Conservation (phyloP, 139 green algal species). For the Zygnema cylindricum region DNA sequence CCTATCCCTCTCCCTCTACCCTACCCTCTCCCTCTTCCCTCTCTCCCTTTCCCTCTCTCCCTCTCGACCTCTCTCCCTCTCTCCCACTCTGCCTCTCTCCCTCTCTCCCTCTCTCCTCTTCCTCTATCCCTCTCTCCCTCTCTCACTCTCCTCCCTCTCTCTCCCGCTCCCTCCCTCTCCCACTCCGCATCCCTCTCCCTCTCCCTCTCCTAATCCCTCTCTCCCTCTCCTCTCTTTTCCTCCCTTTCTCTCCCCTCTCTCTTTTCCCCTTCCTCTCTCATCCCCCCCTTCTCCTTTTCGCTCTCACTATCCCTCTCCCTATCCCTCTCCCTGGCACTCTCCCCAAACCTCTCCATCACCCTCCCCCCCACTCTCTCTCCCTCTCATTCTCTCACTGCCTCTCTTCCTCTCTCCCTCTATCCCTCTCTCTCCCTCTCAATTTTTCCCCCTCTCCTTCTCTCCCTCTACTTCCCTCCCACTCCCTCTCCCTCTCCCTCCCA, state of each 20-base stretch:
- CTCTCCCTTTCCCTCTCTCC: background rate
- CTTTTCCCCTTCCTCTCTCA: background rate
- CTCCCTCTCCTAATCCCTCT: background rate
- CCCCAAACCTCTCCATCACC: background rate
- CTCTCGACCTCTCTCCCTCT: background rate
- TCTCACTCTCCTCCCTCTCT: no score
- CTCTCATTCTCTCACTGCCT: background rate
- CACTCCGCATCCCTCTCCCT: background rate
- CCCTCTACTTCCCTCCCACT: background rate
- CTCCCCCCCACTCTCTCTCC: background rate
- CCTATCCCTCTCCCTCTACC: no score
- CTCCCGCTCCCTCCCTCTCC: background rate
- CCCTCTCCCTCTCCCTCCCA: background rate
- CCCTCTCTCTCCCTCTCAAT: no score
- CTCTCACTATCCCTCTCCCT: background rate
- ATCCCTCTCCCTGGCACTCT: background rate
- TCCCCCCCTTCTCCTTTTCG: background rate
- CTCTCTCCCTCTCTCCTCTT: background rate
- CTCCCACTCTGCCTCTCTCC: background rate
- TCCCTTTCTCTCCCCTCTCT: background rate
- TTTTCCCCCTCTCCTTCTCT: no score
- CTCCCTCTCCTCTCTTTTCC: background rate
- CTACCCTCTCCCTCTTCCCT: background rate
- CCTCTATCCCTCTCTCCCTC: no score
- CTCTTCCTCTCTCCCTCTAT: no score